A percentile compares a stretch with the other conserved stretches of the same genome.
These are phyloP conservation scores for Asterella californica DNA, from an alignment of 225 moss, liverwort and hornwort genomes.

Conservation along the genomic window DNA sequence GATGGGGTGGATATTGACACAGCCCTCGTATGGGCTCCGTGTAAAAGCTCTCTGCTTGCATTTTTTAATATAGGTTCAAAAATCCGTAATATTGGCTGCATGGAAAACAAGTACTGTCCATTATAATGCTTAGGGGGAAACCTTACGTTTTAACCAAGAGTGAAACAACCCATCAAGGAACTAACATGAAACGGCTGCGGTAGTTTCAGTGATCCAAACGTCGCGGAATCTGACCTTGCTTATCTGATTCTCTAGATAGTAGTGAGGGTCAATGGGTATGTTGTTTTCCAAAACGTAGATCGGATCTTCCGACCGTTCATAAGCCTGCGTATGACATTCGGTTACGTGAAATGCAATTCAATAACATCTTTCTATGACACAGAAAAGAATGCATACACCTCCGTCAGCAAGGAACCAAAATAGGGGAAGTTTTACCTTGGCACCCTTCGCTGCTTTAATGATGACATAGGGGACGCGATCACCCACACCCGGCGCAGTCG, in stretches of 20 bases:
- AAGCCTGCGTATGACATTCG: conserved; percentile 51
- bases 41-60: conserved; percentile 91
- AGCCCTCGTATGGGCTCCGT: conserved; percentile 87
- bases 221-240: conserved; percentile 60
- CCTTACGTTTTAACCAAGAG: neutral
- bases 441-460: conserved; percentile 92
- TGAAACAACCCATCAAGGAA: neutral
- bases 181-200: neutral
- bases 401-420: neutral
- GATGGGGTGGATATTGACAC: conserved; percentile 95
- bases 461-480: conserved; percentile 99
- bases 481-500: conserved; percentile 95
- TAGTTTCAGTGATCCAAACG: neutral
- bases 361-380: neutral
- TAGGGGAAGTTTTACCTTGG: conserved; percentile 54
- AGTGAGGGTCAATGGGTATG: conserved; percentile 92
- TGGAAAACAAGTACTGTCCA: neutral
- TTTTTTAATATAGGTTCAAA: conserved; percentile 98
- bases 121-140: neutral
- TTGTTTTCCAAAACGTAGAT: conserved; percentile 97
- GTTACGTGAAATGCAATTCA: too few relatives aligned
- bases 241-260: conserved; percentile 94
- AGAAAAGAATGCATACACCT: neutral
- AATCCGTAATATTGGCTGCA: conserved; percentile 81
- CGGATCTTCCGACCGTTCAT: conserved; percentile 97